phyloP scores from a whole-genome alignment of 2,329 filamentous ascomycete species.

The Pseudohalonectria lignicola region DNA sequence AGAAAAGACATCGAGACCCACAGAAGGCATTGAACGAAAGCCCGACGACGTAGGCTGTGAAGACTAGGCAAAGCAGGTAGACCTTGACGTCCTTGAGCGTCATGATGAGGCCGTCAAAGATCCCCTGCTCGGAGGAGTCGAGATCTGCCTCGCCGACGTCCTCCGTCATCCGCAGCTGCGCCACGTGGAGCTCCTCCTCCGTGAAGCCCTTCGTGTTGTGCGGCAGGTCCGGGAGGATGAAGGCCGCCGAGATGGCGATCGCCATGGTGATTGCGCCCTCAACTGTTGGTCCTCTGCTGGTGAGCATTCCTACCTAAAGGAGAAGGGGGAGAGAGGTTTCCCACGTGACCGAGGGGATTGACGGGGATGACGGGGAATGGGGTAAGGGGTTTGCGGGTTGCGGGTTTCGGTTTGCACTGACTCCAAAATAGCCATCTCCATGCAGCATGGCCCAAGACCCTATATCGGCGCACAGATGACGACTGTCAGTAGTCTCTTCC shows the following conservation, averaged over 20 bases:
- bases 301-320: not conserved
- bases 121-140: slow-evolving; percentile 34
- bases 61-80: slow-evolving; percentile 39
- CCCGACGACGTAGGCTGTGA: slow-evolving; percentile 47
- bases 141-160: slow-evolving; percentile 44
- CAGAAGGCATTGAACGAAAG: slow-evolving; percentile 46
- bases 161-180: slow-evolving; percentile 41
- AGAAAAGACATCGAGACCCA: no score
- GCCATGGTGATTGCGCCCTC: slow-evolving; percentile 11
- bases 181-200: slow-evolving; percentile 41
- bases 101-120: slow-evolving; percentile 41
- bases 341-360: no score
- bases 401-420: not conserved
- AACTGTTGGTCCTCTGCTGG: slow-evolving; percentile 2
- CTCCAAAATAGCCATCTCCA: slow-evolving; percentile 4
- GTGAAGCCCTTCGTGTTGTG: slow-evolving; percentile 44
- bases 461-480: not conserved
- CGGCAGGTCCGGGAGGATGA: slow-evolving; percentile 39
- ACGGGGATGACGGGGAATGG: not conserved
- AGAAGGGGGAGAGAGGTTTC: no score
- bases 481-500: no score
- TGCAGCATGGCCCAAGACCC: slow-evolving; percentile 1
- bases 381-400: no score
- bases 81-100: slow-evolving; percentile 48
- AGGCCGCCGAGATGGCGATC: slow-evolving; percentile 22